These are phyloP conservation scores for Solanum hybrid DNA, from an alignment of 305 asterid genomes.

Conservation along the genomic window DNA sequence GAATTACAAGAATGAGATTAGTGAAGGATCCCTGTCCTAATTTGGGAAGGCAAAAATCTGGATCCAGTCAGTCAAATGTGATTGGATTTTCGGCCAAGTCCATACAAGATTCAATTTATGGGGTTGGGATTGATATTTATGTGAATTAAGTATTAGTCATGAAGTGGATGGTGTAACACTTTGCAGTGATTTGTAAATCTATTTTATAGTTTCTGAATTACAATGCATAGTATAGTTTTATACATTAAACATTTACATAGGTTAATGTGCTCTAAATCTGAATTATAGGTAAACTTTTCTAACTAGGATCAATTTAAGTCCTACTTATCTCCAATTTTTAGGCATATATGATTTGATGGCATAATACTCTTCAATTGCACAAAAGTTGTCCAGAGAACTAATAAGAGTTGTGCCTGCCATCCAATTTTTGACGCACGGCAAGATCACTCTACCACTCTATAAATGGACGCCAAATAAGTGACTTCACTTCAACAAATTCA, in stretches of 20 bases:
- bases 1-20: not conserved
- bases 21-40: not conserved
- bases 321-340: not conserved
- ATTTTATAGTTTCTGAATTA: not conserved
- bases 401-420: not conserved
- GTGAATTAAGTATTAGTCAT: not conserved
- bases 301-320: not conserved
- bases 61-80: not conserved
- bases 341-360: not conserved
- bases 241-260: not conserved
- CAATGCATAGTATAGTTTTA: not conserved
- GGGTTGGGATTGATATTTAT: not conserved
- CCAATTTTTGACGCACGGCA: not conserved
- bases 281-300: not conserved
- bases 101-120: not conserved
- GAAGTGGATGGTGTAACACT: not conserved
- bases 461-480: not conserved
- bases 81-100: not conserved
- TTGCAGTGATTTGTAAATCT: not conserved
- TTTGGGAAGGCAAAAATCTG: not conserved
- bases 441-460: not conserved
- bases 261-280: not conserved
- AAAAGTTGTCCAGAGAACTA: not conserved
- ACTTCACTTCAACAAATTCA: not conserved
- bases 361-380: not conserved